Evolutionary conservation across 345 rosid species (phyloP).

Genomic region (Linum trigynum): DNA sequence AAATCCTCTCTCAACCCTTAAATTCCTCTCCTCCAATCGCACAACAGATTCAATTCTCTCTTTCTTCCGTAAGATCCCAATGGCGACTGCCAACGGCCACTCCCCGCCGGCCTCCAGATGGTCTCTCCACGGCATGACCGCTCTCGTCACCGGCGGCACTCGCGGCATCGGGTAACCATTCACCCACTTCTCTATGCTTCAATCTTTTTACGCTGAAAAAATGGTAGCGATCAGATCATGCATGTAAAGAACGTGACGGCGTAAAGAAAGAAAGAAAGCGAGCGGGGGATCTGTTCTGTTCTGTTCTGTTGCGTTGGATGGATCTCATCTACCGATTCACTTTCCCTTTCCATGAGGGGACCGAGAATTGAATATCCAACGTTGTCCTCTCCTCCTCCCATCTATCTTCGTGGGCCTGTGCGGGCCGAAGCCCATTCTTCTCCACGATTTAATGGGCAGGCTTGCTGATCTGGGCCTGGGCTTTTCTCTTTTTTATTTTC

Average conservation of each 20-base stretch:
- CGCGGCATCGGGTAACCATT: conserved; percentile 68
- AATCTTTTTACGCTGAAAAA: background rate
- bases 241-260: background rate
- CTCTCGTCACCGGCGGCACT: conserved; percentile 84
- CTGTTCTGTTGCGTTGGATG: too few species aligned
- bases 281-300: too few species aligned
- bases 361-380: too few species aligned
- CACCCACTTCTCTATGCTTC: background rate
- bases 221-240: background rate
- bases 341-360: too few species aligned
- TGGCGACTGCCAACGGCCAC: background rate
- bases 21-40: background rate
- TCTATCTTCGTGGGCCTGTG: background rate
- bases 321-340: too few species aligned
- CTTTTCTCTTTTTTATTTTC: background rate
- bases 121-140: conserved; percentile 61
- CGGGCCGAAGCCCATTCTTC: background rate
- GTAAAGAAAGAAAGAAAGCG: too few species aligned
- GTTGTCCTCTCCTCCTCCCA: background rate
- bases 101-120: conserved; percentile 29
- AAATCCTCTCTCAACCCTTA: background rate
- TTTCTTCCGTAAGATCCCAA: background rate
- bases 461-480: background rate
- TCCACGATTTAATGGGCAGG: background rate
- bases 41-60: background rate